These are phyloP conservation scores for Basidiobolus meristosporus DNA, from an alignment of 371 early-diverging fungal species.

Conservation along the genomic window DNA sequence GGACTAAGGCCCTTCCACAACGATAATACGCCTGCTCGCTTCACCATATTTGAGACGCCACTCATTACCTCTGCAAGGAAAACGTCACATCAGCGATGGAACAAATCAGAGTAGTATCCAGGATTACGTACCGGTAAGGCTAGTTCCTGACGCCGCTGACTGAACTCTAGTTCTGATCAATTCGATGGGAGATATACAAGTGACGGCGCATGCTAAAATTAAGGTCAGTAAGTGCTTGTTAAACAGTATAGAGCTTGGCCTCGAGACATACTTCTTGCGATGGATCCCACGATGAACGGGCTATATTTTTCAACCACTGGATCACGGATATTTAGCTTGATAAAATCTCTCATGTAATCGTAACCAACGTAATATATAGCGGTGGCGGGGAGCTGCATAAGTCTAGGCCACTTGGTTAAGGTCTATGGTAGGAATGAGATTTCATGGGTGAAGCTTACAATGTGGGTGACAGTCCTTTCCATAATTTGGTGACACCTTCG, in stretches of 20 bases:
- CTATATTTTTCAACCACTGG: too few species aligned
- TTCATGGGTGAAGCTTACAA: slow-evolving; percentile 14
- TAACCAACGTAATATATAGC: slow-evolving; percentile 89
- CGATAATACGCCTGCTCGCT: slow-evolving; percentile 28
- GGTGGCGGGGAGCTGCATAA: slow-evolving; percentile 81
- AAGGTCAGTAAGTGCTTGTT: not conserved
- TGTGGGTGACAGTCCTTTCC: slow-evolving; percentile 81
- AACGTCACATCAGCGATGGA: not conserved
- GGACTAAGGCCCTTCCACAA: slow-evolving; percentile 86
- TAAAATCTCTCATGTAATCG: slow-evolving; percentile 49
- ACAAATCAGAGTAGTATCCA: not conserved
- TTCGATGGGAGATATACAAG: slow-evolving; percentile 77
- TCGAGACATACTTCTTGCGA: too few species aligned
- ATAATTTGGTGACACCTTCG: slow-evolving; percentile 62
- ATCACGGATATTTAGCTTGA: too few species aligned
- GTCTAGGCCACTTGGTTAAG: slow-evolving; percentile 7
- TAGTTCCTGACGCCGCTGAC: slow-evolving; percentile 23
- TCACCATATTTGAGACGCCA: slow-evolving; percentile 38
- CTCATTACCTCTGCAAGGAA: slow-evolving; percentile 21
- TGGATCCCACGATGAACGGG: too few species aligned
- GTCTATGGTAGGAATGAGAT: too few species aligned
- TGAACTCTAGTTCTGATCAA: slow-evolving; percentile 80
- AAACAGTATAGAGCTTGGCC: too few species aligned
- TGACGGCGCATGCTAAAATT: slow-evolving; percentile 42
- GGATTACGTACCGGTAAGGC: slow-evolving; percentile 14